Conservation (phyloP, 2,329 filamentous ascomycete genomes). For the Fusarium sambucinum region DNA sequence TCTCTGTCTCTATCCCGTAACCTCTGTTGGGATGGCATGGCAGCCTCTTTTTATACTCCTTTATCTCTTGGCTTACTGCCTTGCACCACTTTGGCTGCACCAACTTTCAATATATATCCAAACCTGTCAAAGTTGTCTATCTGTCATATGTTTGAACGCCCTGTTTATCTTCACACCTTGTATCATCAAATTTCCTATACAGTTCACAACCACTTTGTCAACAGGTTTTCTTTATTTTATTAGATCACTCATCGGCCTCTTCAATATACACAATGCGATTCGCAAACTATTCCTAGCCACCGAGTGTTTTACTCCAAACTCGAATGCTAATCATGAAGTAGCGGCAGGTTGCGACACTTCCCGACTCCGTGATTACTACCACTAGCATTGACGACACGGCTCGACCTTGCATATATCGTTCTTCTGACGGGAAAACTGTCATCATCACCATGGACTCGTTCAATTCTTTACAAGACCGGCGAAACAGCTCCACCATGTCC, state of each 20-base stretch:
- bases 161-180: background rate
- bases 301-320: background rate
- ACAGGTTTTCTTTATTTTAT: conserved; percentile 6
- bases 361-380: background rate
- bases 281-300: background rate
- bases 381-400: conserved; percentile 5
- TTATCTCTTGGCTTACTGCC: background rate
- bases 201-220: background rate
- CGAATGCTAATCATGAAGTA: conserved; percentile 13
- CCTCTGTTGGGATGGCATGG: background rate
- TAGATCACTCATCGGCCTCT: background rate
- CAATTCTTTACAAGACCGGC: conserved; percentile 10
- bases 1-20: background rate
- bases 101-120: background rate
- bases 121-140: background rate
- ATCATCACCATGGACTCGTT: conserved; percentile 27
- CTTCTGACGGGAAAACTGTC: background rate
- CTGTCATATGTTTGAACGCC: background rate
- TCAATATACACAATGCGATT: background rate
- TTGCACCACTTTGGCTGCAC: background rate
- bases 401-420: background rate
- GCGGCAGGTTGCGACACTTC: background rate
- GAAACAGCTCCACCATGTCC: conserved; percentile 7
- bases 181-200: no score
- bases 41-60: background rate